Percentiles rank a stretch among this genome's conserved stretches.
These are phyloP conservation scores for Cyclotella kingstonii DNA, from an alignment of 108 stramenopile species.

Conservation along the genomic window DNA sequence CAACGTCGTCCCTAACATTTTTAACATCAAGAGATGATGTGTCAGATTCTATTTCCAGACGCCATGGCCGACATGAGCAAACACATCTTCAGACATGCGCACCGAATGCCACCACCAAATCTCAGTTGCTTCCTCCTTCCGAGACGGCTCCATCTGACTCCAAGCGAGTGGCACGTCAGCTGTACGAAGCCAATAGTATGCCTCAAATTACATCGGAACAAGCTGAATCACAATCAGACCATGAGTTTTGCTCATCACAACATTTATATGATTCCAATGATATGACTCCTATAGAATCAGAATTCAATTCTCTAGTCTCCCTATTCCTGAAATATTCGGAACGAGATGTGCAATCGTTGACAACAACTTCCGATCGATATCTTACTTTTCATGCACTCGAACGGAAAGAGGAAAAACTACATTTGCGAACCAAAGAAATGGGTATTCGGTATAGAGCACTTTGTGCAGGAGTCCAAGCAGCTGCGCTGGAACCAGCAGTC, in stretches of 20 bases:
- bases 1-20: no score
- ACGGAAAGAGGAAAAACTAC: conserved; percentile 3
- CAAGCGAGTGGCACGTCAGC: conserved; percentile 25
- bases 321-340: conserved; percentile 36
- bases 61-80: no score
- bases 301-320: conserved; percentile 29
- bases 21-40: no score
- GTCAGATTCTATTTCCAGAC: no score
- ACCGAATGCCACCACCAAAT: no score
- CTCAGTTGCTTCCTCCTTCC: background rate
- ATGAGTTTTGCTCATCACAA: background rate
- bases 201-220: background rate
- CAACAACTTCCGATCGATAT: conserved; percentile 34
- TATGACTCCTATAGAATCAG: conserved; percentile 32
- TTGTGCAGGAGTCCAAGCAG: conserved; percentile 64
- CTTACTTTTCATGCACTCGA: conserved; percentile 9
- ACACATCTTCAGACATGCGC: background rate
- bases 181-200: conserved; percentile 31
- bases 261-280: conserved; percentile 27
- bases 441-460: conserved; percentile 52
- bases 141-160: background rate
- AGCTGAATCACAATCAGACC: background rate
- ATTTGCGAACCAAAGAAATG: conserved; percentile 22
- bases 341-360: conserved; percentile 43
- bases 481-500: conserved; percentile 61